A percentile compares a stretch with the other conserved stretches of the same genome.
phyloP scores from a whole-genome alignment of 140 eudicot species.

The Cichorium intybus region DNA sequence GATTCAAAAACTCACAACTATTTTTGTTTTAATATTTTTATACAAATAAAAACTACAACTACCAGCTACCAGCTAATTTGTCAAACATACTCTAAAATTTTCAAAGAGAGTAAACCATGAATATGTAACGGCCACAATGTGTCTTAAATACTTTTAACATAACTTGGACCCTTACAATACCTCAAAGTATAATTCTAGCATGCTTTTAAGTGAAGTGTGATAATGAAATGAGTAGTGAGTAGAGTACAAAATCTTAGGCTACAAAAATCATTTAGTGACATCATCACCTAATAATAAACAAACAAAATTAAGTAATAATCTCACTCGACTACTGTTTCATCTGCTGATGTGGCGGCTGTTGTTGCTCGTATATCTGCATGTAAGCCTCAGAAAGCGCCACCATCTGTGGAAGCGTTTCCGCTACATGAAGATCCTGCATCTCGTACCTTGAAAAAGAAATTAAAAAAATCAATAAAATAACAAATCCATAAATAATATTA shows the following conservation, averaged over 20 bases:
- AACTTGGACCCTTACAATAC: too few species aligned
- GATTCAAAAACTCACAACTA: too few species aligned
- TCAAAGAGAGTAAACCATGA: too few species aligned
- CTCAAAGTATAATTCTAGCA: too few species aligned
- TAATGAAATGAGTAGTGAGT: too few species aligned
- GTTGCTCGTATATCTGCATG: constrained; percentile 98
- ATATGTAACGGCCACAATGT: too few species aligned
- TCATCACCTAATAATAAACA: neutral
- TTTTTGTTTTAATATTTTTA: too few species aligned
- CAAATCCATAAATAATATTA: constrained; percentile 1
- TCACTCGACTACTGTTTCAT: neutral
- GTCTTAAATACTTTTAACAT: too few species aligned
- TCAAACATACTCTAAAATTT: too few species aligned
- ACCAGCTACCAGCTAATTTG: too few species aligned
- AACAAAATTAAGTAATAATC: neutral
- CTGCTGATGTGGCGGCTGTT: constrained; percentile 32
- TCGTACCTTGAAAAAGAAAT: constrained; percentile 59
- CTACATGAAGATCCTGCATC: constrained; percentile 96
- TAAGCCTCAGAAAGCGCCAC: constrained; percentile 95
- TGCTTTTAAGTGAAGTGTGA: too few species aligned
- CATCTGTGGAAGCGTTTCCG: constrained; percentile 98
- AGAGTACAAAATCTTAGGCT: neutral
- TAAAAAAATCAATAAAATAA: neutral
- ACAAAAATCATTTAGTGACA: constrained; percentile 10
- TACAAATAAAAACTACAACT: too few species aligned